Evolutionary conservation across 2,329 filamentous ascomycete genomes (phyloP).

Genomic region (Epicoccum nigrum): DNA sequence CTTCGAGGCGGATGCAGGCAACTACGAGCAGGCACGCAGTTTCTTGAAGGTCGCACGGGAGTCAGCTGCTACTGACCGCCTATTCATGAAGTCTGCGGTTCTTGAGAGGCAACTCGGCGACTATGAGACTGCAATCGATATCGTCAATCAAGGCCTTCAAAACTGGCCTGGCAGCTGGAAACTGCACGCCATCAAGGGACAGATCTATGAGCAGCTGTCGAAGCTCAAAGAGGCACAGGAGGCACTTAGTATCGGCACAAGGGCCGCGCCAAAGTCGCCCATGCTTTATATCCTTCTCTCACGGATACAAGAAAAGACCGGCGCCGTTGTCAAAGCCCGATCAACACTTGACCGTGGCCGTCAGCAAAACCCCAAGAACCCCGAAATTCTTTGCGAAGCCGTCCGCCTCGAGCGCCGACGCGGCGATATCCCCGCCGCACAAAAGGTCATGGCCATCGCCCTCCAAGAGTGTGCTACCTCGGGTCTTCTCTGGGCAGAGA

Average conservation of each 20-base stretch:
- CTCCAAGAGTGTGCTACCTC: slow-evolving; percentile 89
- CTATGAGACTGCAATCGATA: slow-evolving; percentile 79
- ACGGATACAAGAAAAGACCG: slow-evolving; percentile 83
- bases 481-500: slow-evolving; percentile 89
- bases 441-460: slow-evolving; percentile 90
- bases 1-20: slow-evolving; percentile 87
- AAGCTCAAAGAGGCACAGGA: slow-evolving; percentile 86
- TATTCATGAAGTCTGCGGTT: slow-evolving; percentile 95
- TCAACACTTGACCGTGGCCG: slow-evolving; percentile 91
- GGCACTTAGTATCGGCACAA: slow-evolving; percentile 85
- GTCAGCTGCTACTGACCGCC: slow-evolving; percentile 90
- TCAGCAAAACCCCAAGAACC: slow-evolving; percentile 82
- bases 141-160: slow-evolving; percentile 84
- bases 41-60: slow-evolving; percentile 82
- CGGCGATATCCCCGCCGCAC: slow-evolving; percentile 81
- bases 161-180: slow-evolving; percentile 86
- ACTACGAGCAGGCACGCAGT: slow-evolving; percentile 80
- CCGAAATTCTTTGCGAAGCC: slow-evolving; percentile 90
- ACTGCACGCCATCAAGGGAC: slow-evolving; percentile 98
- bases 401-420: slow-evolving; percentile 89
- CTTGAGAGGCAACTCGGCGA: slow-evolving; percentile 88
- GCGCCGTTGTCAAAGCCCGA: slow-evolving; percentile 86
- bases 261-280: slow-evolving; percentile 82
- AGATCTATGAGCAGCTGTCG: slow-evolving; percentile 87
- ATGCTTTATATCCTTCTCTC: slow-evolving; percentile 89